phyloP scores from a whole-genome alignment of 805 yeast genomes.

The Saccharomycopsis guyanensis region DNA sequence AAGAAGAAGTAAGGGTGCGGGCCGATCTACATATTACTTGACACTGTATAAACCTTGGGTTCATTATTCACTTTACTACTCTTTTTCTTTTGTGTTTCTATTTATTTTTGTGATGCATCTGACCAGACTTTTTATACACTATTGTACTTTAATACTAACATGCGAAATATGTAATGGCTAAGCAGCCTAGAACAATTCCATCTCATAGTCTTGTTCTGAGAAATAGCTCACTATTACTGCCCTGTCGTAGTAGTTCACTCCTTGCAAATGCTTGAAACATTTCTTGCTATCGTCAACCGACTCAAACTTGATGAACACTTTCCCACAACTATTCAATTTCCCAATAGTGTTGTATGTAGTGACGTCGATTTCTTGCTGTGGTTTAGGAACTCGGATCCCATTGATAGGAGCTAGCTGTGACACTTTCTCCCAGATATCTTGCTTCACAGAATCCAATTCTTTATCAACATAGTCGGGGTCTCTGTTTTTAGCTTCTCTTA shows the following conservation, averaged over 20 bases:
- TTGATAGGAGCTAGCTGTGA: constrained; percentile 44
- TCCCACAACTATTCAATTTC: constrained; percentile 53
- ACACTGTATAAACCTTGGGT: not conserved
- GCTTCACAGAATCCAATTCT: constrained; percentile 35
- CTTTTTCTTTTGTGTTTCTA: not conserved
- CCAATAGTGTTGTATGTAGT: constrained; percentile 29
- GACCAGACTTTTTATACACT: not conserved
- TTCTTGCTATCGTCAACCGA: constrained; percentile 40
- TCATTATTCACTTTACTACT: not conserved
- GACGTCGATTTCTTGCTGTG: constrained; percentile 30
- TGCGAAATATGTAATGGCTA: too few species aligned
- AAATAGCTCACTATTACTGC: constrained; percentile 58
- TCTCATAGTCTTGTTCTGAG: constrained; percentile 51
- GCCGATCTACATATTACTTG: not conserved
- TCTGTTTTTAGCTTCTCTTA: constrained; percentile 33
- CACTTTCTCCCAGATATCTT: constrained; percentile 36
- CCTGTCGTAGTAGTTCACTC: constrained; percentile 60
- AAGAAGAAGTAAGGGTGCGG: constrained; percentile 3
- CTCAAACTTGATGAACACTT: constrained; percentile 59
- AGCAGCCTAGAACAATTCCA: constrained; percentile 28
- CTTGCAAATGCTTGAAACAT: constrained; percentile 55
- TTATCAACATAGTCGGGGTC: not conserved
- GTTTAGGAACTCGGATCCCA: constrained; percentile 55
- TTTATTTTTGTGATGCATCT: not conserved
- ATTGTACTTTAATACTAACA: not conserved